Evolutionary conservation across 2,329 filamentous ascomycete genomes (phyloP).

Genomic region (Sclerotinia spermophila): DNA sequence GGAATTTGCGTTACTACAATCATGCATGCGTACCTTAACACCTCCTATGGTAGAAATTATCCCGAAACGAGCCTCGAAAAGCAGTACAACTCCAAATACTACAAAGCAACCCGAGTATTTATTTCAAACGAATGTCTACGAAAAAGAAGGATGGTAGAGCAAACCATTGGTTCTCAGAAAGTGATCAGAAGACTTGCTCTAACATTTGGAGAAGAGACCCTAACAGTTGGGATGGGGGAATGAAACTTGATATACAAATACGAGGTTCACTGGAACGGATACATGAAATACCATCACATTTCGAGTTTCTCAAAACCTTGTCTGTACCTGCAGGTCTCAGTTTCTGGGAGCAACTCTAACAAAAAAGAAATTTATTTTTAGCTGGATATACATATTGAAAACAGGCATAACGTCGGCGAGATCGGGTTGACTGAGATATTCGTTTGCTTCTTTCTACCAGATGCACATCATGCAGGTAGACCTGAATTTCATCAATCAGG

Average conservation of each 20-base stretch:
- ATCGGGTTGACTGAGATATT: constrained; percentile 4
- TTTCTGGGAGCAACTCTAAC: not conserved
- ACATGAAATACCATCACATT: constrained; percentile 11
- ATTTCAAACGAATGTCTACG: not conserved
- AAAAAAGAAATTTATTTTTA: constrained; percentile 6
- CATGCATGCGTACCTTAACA: not conserved
- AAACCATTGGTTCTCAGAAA: not conserved
- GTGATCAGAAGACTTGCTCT: constrained; percentile 6
- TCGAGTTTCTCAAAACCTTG: not conserved
- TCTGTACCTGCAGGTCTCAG: constrained; percentile 17
- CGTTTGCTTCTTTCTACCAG: constrained; percentile 8
- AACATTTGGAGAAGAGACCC: not conserved
- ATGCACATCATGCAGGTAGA: not conserved
- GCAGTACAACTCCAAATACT: not conserved
- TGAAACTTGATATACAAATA: constrained; percentile 5
- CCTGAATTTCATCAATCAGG: constrained; percentile 1
- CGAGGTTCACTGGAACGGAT: not conserved
- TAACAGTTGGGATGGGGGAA: not conserved
- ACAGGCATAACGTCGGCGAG: not conserved
- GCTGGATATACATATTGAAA: not conserved
- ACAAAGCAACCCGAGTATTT: not conserved
- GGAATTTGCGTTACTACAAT: constrained; percentile 12
- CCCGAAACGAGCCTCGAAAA: not conserved
- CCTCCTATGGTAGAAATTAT: not conserved
- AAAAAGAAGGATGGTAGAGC: not conserved